A percentile compares a stretch with the other conserved stretches of the same genome.
Evolutionary conservation across 345 rosid genomes (phyloP).

Genomic region (Salix caprea): DNA sequence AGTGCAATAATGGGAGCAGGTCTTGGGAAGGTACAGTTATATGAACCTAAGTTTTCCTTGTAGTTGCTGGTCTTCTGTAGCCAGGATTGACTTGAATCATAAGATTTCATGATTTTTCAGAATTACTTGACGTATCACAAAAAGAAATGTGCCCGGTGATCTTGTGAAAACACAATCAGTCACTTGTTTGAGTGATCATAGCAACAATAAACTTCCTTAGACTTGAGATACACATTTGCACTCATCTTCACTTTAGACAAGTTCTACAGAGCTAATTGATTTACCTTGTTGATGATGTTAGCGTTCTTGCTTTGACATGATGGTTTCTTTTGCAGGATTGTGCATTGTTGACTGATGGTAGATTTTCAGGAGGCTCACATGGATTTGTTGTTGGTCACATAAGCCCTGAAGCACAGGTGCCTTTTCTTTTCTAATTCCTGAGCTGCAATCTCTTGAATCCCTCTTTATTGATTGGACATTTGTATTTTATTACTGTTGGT

Average conservation of each 20-base stretch:
- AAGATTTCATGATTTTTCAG: neutral
- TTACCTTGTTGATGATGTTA: neutral
- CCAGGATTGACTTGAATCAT: neutral
- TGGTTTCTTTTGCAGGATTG: conserved; percentile 54
- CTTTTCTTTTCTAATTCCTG: conserved; percentile 5
- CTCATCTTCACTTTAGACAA: neutral
- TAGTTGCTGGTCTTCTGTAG: neutral
- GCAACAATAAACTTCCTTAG: neutral
- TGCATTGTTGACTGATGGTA: conserved; percentile 90
- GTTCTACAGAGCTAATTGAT: neutral
- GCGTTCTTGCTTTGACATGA: neutral
- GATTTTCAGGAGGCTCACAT: conserved; percentile 98
- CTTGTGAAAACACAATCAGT: neutral
- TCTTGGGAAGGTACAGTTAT: conserved; percentile 76
- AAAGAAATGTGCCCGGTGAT: neutral
- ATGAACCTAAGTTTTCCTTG: conserved; percentile 4
- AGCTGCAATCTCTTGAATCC: neutral
- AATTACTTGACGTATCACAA: neutral
- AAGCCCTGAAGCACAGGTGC: conserved; percentile 98
- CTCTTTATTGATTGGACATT: too few species aligned
- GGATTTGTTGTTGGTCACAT: conserved; percentile 98
- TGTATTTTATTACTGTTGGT: neutral
- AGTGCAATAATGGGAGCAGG: conserved; percentile 99
- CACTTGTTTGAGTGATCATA: neutral
- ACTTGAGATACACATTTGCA: neutral